These are phyloP conservation scores for Sporisorium graminicola DNA, from an alignment of 1,284 basidiomycete species.

Conservation along the genomic window DNA sequence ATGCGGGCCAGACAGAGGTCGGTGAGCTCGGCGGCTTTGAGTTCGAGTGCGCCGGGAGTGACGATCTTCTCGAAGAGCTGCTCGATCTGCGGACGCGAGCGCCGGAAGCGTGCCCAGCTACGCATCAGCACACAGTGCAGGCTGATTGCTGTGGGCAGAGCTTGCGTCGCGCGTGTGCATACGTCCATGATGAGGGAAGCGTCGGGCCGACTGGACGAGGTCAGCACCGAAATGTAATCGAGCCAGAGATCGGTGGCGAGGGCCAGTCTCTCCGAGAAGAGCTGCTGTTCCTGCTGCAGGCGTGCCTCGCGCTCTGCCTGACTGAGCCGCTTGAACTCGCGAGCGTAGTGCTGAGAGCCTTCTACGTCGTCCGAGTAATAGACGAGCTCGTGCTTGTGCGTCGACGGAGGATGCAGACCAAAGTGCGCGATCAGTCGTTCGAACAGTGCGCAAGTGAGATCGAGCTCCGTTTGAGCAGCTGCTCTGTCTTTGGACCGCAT, in stretches of 20 bases:
- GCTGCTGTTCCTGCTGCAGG: conserved; percentile 35
- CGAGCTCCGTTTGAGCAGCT: conserved; percentile 25
- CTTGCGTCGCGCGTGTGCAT: conserved; percentile 40
- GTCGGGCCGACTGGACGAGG: conserved; percentile 25
- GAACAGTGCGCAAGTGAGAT: conserved; percentile 36
- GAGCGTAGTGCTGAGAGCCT: conserved; percentile 23
- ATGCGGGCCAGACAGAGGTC: conserved; percentile 59
- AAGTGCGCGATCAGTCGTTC: conserved; percentile 39
- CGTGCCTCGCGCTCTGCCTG: conserved; percentile 15
- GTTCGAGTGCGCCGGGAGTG: conserved; percentile 28
- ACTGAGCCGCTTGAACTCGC: conserved; percentile 32
- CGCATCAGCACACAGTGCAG: conserved; percentile 59
- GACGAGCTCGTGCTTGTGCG: conserved; percentile 30
- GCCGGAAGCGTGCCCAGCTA: conserved; percentile 41
- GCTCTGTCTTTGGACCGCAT: conserved; percentile 45
- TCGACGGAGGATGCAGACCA: conserved; percentile 37
- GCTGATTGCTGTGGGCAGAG: conserved; percentile 47
- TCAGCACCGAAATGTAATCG: conserved; percentile 51
- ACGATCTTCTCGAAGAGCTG: conserved; percentile 44
- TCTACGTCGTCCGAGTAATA: conserved; percentile 32
- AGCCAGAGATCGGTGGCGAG: conserved; percentile 59
- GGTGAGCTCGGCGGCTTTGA: conserved; percentile 39
- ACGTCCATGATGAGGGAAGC: conserved; percentile 47
- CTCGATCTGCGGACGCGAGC: conserved; percentile 54
- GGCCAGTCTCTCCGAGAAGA: conserved; percentile 21